phyloP scores from a whole-genome alignment of 2,329 filamentous ascomycete species.

The Cordyceps cateniannulata region DNA sequence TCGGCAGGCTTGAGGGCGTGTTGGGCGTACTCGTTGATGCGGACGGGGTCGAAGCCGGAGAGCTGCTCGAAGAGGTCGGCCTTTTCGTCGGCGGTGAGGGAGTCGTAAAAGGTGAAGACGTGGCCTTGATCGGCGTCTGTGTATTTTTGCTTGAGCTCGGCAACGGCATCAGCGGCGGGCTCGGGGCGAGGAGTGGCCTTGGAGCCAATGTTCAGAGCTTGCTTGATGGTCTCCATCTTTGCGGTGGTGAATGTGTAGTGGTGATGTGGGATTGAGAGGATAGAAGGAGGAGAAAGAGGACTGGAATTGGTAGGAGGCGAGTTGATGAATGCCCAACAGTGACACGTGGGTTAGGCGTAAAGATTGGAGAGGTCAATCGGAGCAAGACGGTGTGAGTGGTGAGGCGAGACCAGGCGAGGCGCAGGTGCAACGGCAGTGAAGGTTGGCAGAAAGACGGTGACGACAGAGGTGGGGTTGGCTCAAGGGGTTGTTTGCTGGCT shows the following conservation, averaged over 20 bases:
- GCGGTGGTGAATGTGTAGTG: slow-evolving; percentile 11
- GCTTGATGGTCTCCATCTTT: slow-evolving; percentile 40
- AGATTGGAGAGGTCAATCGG: background rate
- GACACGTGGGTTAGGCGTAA: slow-evolving; percentile 6
- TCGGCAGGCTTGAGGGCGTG: slow-evolving; percentile 74
- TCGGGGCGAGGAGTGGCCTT: slow-evolving; percentile 32
- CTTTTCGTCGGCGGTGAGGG: slow-evolving; percentile 67
- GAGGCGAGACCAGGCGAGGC: background rate
- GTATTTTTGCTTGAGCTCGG: slow-evolving; percentile 64
- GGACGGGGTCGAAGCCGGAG: slow-evolving; percentile 69
- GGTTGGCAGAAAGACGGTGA: slow-evolving; percentile 10
- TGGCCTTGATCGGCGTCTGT: slow-evolving; percentile 73
- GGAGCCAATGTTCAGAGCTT: slow-evolving; percentile 30
- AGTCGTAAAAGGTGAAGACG: slow-evolving; percentile 76
- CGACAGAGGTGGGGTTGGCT: slow-evolving; percentile 7
- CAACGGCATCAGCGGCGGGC: slow-evolving; percentile 60
- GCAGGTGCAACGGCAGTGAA: background rate
- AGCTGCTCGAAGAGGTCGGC: slow-evolving; percentile 76
- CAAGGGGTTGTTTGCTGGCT: background rate
- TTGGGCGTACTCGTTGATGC: slow-evolving; percentile 83
- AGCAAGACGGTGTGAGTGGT: background rate
- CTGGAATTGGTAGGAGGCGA: background rate
- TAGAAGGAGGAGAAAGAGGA: background rate
- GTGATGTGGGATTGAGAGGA: slow-evolving; percentile 1
- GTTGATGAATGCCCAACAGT: background rate